Evolutionary conservation across 495 filamentous ascomycete species (phyloP).

Genomic region (Penicillium crystallinum): DNA sequence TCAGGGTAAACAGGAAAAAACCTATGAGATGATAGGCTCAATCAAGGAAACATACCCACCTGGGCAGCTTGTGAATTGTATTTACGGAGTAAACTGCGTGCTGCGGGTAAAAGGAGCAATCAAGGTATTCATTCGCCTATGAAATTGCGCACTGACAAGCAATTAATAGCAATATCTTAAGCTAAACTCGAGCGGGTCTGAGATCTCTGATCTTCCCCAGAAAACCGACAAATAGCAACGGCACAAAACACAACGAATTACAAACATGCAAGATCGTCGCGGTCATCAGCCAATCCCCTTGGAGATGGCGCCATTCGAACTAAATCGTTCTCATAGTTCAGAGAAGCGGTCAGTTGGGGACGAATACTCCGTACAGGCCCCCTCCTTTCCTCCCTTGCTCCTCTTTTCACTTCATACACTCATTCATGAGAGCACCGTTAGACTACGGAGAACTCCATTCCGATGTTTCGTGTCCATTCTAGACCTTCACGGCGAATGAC

Average conservation of each 20-base stretch:
- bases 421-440: background rate
- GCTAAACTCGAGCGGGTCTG: too few species aligned
- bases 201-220: background rate
- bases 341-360: background rate
- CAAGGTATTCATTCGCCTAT: too few species aligned
- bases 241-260: background rate
- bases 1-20: too few species aligned
- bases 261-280: slow-evolving; percentile 16
- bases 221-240: slow-evolving; percentile 7
- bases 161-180: too few species aligned
- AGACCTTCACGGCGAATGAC: slow-evolving; percentile 73
- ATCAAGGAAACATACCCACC: too few species aligned
- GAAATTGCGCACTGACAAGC: too few species aligned
- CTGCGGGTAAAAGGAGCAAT: too few species aligned
- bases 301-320: slow-evolving; percentile 33
- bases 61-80: too few species aligned
- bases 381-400: slow-evolving; percentile 3
- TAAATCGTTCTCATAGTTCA: slow-evolving; percentile 23
- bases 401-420: slow-evolving; percentile 1
- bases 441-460: background rate
- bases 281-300: slow-evolving; percentile 16
- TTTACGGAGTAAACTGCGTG: too few species aligned
- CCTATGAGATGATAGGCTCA: too few species aligned
- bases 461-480: slow-evolving; percentile 1
- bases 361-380: background rate